Evolutionary conservation across 768 basidiomycete genomes (phyloP), one percentile per base, ranked within the genome.

Genomic region (Mycena floridula): DNA sequence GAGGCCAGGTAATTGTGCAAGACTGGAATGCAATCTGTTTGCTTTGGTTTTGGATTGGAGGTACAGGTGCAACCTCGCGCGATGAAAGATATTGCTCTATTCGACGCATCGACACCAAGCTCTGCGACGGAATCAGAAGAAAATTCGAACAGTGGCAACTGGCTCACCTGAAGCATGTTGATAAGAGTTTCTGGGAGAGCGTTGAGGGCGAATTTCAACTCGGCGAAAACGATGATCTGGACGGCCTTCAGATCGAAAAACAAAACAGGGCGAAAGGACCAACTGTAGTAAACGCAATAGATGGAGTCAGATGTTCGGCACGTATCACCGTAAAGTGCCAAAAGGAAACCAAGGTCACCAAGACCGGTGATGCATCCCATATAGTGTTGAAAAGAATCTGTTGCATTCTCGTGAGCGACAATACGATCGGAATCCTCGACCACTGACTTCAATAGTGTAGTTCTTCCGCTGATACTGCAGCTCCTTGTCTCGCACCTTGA

Each of bases 151-250:
- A n/a, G n/a, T n/a, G n/a, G n/a, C n/a, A n/a, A 30, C 1, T 9
- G 12, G 48, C 58, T 35, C 43, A 80, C 85, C 67, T 96, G 92
- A 6, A 95, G 70, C 67, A 89, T 74, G 55, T 90, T 89, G 61
- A 96, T 90, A 56, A 94, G 81, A 0, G 89, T 91, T 60, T 94
- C 91, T 0, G 93, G 93, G 5, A 96, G 74, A 1, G 86, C 86
- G 53, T 85, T 91, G 43, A 95, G 73, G 5, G 86, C 89, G 52
- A 84, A 94, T 57, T 86, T 85, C 76, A 95, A 80, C 63, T 93
- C 89, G 42, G 75, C 74, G 64, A 95, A 94, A 16, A 95, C 90
- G 79, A 56, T 1, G 23, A 13, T 25, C 37, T 15, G 37, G 8
- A 23, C 30, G 15, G 42, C 18, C 76, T 74, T 16, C 81, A 57